These are phyloP conservation scores for Hansenula lynferdii DNA, from an alignment of 1,139 yeast species.

Conservation along the genomic window DNA sequence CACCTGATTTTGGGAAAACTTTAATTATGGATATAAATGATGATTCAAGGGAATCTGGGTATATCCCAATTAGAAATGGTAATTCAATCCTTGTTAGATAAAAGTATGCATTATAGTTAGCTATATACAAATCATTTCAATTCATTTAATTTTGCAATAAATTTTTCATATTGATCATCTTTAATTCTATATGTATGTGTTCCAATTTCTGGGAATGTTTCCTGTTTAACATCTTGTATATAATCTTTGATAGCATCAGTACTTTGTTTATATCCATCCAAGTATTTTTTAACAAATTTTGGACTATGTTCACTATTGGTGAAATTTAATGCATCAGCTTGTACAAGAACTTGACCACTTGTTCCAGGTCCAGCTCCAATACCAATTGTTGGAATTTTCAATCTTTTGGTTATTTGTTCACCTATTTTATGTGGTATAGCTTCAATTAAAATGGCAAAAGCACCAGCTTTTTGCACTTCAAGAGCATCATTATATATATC, in stretches of 20 bases:
- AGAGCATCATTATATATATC: constrained; percentile 64
- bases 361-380: constrained; percentile 90
- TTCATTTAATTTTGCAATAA: constrained; percentile 27
- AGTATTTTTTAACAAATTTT: constrained; percentile 74
- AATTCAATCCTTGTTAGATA: no score
- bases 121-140: neutral
- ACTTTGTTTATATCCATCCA: constrained; percentile 45
- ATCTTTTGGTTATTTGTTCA: constrained; percentile 49
- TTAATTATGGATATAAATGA: constrained; percentile 30
- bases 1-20: constrained; percentile 52
- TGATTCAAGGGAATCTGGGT: constrained; percentile 11
- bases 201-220: constrained; percentile 55
- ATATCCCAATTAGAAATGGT: constrained; percentile 25
- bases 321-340: constrained; percentile 81
- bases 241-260: constrained; percentile 51
- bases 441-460: constrained; percentile 70
- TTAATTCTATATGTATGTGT: constrained; percentile 70
- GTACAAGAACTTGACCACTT: constrained; percentile 88
- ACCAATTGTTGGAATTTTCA: constrained; percentile 82
- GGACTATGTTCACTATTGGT: constrained; percentile 49
- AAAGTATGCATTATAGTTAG: no score
- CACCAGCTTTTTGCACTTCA: constrained; percentile 72
- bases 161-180: constrained; percentile 54
- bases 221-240: constrained; percentile 48
- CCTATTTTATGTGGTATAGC: constrained; percentile 85